phyloP scores from a whole-genome alignment of 2,329 filamentous ascomycete species.

The Colletotrichum limetticola region DNA sequence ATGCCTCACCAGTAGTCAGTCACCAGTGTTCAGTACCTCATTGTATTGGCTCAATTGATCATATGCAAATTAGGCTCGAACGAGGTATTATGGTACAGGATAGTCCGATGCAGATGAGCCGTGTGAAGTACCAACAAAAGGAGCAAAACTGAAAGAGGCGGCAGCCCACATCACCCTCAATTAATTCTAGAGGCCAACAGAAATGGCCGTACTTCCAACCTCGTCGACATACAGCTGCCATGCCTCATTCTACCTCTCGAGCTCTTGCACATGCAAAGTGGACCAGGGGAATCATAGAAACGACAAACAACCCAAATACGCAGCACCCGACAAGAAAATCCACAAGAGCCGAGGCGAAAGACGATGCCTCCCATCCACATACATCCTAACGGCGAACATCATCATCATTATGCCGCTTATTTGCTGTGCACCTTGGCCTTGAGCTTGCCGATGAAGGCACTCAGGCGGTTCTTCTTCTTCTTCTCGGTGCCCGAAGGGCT shows the following conservation, averaged over 20 bases:
- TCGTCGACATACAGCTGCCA: conserved; percentile 22
- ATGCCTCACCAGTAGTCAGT: background rate
- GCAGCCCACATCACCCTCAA: conserved; percentile 35
- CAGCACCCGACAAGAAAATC: conserved; percentile 51
- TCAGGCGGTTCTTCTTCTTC: conserved; percentile 76
- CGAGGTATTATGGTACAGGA: conserved; percentile 34
- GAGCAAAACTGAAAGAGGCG: conserved; percentile 16
- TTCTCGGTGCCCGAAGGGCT: conserved; percentile 53
- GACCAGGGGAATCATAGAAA: conserved; percentile 41
- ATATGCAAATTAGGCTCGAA: conserved; percentile 33
- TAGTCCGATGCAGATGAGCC: conserved; percentile 33
- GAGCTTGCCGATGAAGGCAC: conserved; percentile 69
- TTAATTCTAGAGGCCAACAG: conserved; percentile 40
- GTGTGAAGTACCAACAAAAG: conserved; percentile 7
- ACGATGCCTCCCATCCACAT: conserved; percentile 41
- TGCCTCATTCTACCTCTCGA: conserved; percentile 35
- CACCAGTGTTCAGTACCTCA: background rate
- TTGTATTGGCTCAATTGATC: conserved; percentile 14
- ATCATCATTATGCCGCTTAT: conserved; percentile 23
- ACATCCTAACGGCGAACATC: conserved; percentile 38
- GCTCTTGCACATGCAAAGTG: conserved; percentile 35
- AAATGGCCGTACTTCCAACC: conserved; percentile 39
- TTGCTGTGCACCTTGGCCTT: conserved; percentile 56
- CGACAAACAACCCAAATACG: conserved; percentile 34
- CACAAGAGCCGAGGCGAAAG: conserved; percentile 47